A percentile compares a stretch with the other conserved stretches of the same genome.
These are phyloP conservation scores for Urochloa ruziziensis DNA, from an alignment of 176 grass and related monocot genomes.

Conservation along the genomic window DNA sequence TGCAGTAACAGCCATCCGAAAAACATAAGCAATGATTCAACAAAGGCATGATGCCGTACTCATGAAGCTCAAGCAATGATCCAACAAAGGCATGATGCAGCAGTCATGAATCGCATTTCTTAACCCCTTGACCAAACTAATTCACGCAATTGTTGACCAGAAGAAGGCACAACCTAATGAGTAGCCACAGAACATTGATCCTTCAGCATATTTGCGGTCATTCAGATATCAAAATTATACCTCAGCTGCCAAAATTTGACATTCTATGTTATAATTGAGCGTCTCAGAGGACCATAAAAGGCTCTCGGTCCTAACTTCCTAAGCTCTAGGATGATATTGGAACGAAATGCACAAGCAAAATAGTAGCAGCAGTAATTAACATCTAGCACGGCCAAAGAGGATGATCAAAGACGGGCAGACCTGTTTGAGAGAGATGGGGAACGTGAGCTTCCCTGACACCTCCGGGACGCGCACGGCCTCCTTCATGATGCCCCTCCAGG, in stretches of 20 bases:
- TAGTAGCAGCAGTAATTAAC: background rate
- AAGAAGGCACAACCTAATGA: background rate
- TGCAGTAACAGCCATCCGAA: background rate
- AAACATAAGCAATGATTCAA: background rate
- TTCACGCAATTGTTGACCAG: background rate
- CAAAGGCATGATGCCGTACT: background rate
- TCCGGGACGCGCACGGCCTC: slow-evolving; percentile 76
- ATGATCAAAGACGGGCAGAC: slow-evolving; percentile 7
- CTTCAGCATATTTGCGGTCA: background rate
- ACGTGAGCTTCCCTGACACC: slow-evolving; percentile 71
- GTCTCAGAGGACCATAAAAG: background rate
- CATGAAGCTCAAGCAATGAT: background rate
- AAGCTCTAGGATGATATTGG: background rate
- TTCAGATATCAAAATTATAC: background rate
- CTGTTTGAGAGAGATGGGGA: slow-evolving; percentile 95
- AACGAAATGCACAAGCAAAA: background rate
- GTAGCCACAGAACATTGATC: background rate
- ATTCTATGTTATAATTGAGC: background rate
- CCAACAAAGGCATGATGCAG: background rate
- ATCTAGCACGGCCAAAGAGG: background rate
- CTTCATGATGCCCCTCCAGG: slow-evolving; percentile 86
- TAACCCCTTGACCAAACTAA: background rate
- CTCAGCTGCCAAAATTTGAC: background rate
- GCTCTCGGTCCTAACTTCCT: background rate
- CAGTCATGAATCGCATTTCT: background rate